These are phyloP conservation scores for Colletotrichum sp. DNA, from an alignment of 2,329 filamentous ascomycete genomes.

Conservation along the genomic window DNA sequence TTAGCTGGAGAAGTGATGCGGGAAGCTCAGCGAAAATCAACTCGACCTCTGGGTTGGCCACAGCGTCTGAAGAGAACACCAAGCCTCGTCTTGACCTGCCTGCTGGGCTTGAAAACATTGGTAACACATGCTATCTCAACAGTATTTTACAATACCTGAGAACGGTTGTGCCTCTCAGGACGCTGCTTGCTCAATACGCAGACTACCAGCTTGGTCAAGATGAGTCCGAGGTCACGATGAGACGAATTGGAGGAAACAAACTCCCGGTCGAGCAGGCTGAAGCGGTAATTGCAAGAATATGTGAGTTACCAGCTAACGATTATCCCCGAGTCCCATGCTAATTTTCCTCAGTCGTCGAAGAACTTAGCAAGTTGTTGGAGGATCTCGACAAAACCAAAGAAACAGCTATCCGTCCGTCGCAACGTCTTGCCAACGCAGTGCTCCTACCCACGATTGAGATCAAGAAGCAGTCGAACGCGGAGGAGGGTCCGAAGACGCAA, in stretches of 20 bases:
- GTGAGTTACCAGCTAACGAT: slow-evolving; percentile 55
- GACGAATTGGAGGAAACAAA: slow-evolving; percentile 75
- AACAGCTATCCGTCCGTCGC: slow-evolving; percentile 71
- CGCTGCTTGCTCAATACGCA: slow-evolving; percentile 81
- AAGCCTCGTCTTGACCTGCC: slow-evolving; percentile 59
- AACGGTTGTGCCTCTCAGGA: slow-evolving; percentile 80
- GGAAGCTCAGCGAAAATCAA: background rate
- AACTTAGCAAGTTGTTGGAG: slow-evolving; percentile 73
- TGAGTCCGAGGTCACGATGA: slow-evolving; percentile 65
- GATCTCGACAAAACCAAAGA: slow-evolving; percentile 70
- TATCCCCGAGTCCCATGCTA: slow-evolving; percentile 41
- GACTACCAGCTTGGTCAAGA: slow-evolving; percentile 71
- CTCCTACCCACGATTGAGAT: slow-evolving; percentile 57
- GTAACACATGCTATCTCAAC: slow-evolving; percentile 98
- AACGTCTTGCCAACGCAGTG: slow-evolving; percentile 80
- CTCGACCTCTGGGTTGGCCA: background rate
- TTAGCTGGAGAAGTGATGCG: background rate
- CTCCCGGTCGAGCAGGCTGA: slow-evolving; percentile 56
- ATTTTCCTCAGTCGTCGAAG: slow-evolving; percentile 69
- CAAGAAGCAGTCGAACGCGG: background rate
- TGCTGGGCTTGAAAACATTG: slow-evolving; percentile 89
- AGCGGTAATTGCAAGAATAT: slow-evolving; percentile 73
- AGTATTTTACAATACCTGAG: slow-evolving; percentile 96
- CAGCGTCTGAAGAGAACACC: background rate
- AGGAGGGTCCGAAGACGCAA: slow-evolving; percentile 1